Base-by-base conservation (phyloP, 1,284 basidiomycete genomes). In the Papiliotrema fonsecae region DNA sequence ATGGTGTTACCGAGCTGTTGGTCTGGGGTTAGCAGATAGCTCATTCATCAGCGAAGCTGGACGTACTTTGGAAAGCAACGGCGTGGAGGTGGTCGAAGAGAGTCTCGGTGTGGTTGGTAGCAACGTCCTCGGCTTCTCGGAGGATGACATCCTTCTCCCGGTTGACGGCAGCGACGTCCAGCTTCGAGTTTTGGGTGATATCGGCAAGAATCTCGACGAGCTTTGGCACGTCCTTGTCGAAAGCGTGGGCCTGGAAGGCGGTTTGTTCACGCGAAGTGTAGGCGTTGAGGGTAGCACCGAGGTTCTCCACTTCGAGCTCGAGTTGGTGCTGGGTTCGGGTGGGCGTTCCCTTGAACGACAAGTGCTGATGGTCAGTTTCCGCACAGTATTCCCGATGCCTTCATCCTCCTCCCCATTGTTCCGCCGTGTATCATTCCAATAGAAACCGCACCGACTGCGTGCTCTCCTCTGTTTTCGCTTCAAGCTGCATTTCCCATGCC, bases 241-340 rank as follows among this genome's bases (percentile, higher is more conserved):
- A 98, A 70, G 88, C 87, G 82, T 97, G 97, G 70, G 94, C 94
- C 74, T 97, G 97, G 80, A 97, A 99, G 57, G 97, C 93, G 27
- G 96, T 99, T 77, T 98, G 94, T 77, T 98, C 94, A 59, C 94
- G 84, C 37, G 93, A 97, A 18, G 94, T 99, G 79, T 97, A 98
- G 48, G 96, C 94, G 74, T 98, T 97, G 54, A 99, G 78, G 75
- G 97, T 94, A 34, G 94, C 91, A 61, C 96, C 96, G 55, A 97
- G 80, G 78, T 97, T 96, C 78, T 99, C 94, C 41, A 98, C 94
- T 75, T 98, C 93, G 54, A 97, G 82, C 77, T 98, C 96, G 51
- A 99, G 84, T 35, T 83, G 81, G 65, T 91, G 88, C 76, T 98
- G 94, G 40, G 84, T 83, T 57, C 96, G 87, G 63, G 83, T 83